Base-by-base conservation (phyloP, 1,139 yeast genomes). In the Saccharomyces hybrid region DNA sequence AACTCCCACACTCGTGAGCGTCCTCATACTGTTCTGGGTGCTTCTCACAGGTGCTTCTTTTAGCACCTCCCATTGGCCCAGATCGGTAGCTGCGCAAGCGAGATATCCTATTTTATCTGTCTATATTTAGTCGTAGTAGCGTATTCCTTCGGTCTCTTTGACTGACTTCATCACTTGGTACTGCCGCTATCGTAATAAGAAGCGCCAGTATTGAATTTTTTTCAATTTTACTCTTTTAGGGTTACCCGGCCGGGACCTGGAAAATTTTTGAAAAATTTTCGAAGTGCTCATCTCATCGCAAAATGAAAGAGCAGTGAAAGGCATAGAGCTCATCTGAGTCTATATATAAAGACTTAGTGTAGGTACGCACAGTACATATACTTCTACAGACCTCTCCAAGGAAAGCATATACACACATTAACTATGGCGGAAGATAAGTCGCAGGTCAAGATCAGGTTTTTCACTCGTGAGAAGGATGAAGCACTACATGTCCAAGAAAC, bases 381-480 rank as follows among this genome's bases (percentile, higher is more conserved):
- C 11, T 20, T 16, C 13, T 11, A 38, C 3, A 16, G 25, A 16
- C 8, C 6, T 1, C 13, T 16, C 25, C 44, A 38, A 16, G 7
- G 8, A 6, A 38, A 38, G 11, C n/a, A 3, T 20, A 20, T 23
- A 16, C 25, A 38, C 44, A 16, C 6, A 38, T 38, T 38, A 4
- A 38, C 31, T 48, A 70, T 70, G 71, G 53, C 68, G 23, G 73
- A 61, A 32, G 71, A 72, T 59, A 71, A 71, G 51, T 70, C 77
- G 6, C 86, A 83, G 67, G 81, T 90, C 47, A 88, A 87, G 75
- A 82, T 90, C 70, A 82, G 83, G 63, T 84, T 93, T 73, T 83
- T 86, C 74, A 91, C 98, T 49, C 81, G 93, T 62, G 97, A 91
- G 65, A 84, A 82, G 59, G 95, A 88, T 61, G 84, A 86, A 59